These are phyloP conservation scores for Larix sibirica DNA, from an alignment of 83 land plant genomes.

Conservation along the genomic window DNA sequence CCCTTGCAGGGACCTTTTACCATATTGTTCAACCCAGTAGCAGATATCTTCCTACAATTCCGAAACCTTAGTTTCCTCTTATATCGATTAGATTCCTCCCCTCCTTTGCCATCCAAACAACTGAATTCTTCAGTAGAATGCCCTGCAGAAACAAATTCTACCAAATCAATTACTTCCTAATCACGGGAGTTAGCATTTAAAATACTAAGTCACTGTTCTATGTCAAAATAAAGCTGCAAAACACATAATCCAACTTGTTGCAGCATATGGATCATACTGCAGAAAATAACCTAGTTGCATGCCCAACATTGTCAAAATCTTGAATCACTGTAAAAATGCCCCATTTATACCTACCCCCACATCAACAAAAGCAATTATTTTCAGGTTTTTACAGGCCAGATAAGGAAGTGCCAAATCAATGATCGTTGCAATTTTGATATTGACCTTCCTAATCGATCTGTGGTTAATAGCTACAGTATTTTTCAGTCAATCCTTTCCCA, in stretches of 20 bases:
- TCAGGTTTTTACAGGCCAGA: neutral
- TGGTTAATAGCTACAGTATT: neutral
- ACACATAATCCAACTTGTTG: neutral
- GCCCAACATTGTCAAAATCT: neutral
- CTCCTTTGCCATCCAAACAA: neutral
- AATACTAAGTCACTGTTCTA: neutral
- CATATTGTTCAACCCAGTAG: neutral
- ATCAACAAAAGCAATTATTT: neutral
- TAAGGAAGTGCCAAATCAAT: neutral
- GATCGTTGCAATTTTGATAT: neutral
- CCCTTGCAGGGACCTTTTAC: neutral
- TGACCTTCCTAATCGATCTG: neutral
- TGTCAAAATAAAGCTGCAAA: neutral
- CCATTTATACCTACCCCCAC: too few species aligned
- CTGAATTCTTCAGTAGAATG: neutral
- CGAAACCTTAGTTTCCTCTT: neutral
- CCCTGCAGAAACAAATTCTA: constrained; percentile 3
- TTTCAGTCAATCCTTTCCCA: neutral
- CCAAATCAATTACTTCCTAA: neutral
- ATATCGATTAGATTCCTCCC: neutral
- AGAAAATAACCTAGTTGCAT: neutral
- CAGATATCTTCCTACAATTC: neutral
- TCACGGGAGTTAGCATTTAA: neutral
- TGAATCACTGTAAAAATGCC: neutral
- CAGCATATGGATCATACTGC: neutral